Conservation (phyloP, 768 basidiomycete species). For the Tricholoma sp. region DNA sequence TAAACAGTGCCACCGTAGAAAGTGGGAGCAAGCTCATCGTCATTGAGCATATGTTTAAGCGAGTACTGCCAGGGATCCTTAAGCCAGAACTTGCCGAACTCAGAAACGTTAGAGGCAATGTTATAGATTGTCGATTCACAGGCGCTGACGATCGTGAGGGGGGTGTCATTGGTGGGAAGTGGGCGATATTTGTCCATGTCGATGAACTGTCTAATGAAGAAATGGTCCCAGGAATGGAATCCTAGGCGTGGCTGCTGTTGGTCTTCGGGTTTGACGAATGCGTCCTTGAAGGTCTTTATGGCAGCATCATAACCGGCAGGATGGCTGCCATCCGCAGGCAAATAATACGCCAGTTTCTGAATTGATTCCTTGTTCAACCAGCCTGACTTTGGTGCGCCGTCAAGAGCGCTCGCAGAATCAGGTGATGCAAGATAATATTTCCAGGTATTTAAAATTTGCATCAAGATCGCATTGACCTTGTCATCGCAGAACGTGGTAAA, state of each 20-base stretch:
- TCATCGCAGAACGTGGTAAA: not conserved
- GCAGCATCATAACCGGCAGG: not conserved
- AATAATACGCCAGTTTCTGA: not conserved
- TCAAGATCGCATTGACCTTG: not conserved
- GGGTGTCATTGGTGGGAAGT: slow-evolving; percentile 18
- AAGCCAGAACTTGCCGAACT: slow-evolving; percentile 43
- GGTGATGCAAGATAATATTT: slow-evolving; percentile 1
- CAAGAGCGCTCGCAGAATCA: not conserved
- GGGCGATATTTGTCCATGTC: slow-evolving; percentile 29
- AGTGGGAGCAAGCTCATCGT: slow-evolving; percentile 20
- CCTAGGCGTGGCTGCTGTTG: slow-evolving; percentile 30
- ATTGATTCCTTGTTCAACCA: not conserved
- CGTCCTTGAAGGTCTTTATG: slow-evolving; percentile 15
- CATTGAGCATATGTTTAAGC: slow-evolving; percentile 41
- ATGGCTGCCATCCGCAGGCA: not conserved
- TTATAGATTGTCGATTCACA: slow-evolving; percentile 45
- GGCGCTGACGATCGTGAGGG: slow-evolving; percentile 33
- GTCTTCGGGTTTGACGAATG: slow-evolving; percentile 22
- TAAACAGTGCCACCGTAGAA: slow-evolving; percentile 42
- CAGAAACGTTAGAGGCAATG: slow-evolving; percentile 29
- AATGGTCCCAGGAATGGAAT: slow-evolving; percentile 35
- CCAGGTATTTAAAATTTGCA: slow-evolving; percentile 1
- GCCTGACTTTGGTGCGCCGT: not conserved
- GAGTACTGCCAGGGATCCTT: slow-evolving; percentile 47
- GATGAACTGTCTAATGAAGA: slow-evolving; percentile 38